Conservation (phyloP, 2,329 filamentous ascomycete genomes). For the Fusarium lateritium region DNA sequence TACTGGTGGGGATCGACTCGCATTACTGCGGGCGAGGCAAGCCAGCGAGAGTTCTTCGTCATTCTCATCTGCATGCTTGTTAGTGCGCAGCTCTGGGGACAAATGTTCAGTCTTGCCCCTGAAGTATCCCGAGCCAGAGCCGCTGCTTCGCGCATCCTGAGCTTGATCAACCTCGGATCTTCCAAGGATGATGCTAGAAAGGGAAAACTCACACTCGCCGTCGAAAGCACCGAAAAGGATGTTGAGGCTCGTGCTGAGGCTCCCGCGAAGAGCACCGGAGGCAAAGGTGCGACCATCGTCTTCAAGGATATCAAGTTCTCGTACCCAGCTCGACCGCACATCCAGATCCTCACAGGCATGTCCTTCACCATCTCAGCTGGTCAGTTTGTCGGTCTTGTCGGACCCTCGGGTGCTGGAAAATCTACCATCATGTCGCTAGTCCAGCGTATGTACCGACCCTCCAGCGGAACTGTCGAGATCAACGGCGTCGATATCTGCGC, state of each 20-base stretch:
- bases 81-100: conserved; percentile 79
- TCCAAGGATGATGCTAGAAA: conserved; percentile 42
- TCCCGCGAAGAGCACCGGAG: conserved; percentile 39
- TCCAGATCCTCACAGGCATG: conserved; percentile 69
- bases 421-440: conserved; percentile 74
- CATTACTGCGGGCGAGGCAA: conserved; percentile 76
- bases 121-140: conserved; percentile 78
- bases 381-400: conserved; percentile 75
- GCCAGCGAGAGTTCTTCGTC: conserved; percentile 79
- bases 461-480: conserved; percentile 59
- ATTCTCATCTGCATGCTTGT: conserved; percentile 80
- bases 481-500: conserved; percentile 63
- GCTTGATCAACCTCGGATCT: conserved; percentile 63
- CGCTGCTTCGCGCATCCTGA: conserved; percentile 72
- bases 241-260: conserved; percentile 57
- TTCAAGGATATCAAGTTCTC: conserved; percentile 75
- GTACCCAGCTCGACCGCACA: conserved; percentile 74
- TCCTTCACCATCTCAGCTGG: conserved; percentile 70
- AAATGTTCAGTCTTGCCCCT: conserved; percentile 81
- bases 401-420: conserved; percentile 77
- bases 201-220: conserved; percentile 22
- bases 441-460: conserved; percentile 65
- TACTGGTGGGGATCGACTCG: conserved; percentile 86
- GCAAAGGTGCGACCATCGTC: conserved; percentile 62
- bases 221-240: conserved; percentile 50